Base-by-base conservation (phyloP, 306 rosid species). In the Fagus sylvatica region DNA sequence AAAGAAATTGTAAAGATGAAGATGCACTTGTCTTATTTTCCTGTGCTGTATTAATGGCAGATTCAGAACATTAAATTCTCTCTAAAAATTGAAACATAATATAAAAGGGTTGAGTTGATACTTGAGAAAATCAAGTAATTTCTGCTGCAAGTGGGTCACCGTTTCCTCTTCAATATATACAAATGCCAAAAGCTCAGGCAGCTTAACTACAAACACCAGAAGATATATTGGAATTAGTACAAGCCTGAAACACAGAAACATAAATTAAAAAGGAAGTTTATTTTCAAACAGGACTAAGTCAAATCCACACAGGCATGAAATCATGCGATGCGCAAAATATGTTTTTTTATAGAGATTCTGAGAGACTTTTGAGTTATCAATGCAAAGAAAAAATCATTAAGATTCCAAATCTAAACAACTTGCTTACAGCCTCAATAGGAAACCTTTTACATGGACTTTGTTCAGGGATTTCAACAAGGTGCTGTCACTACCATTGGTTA, bases 81-180 rank as follows among this genome's bases (percentile, higher is more conserved):
- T 76, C 69, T 17, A 42, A 71, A 34, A 30, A 13, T n/a, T 51
- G 39, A n/a, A 22, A 51, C 6, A 49, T 49, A 53, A 16, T 15
- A 34, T 3, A 34, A 3, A 74, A 68, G 75, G 74, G 30, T 75
- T 82, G 61, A 46, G 77, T 48, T 34, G 55, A 33, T 92, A 95
- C 93, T 83, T 91, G 80, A 95, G 89, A 82, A 92, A 93, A 84
- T 92, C 96, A 7, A 85, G 80, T 57, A 95, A 72, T 83, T 83
- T 86, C 89, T 81, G 96, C 80, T 95, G 99, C 85, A 93, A 82
- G 79, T 80, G 86, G 78, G 76, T 85, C 85, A 80, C 73, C 11
- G 98, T 85, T 85, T 93, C 99, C 86, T 95, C 99, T 84, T 95
- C 99, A 11, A 95, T 91, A 82, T 82, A 93, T 71, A 90, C 98